Percentiles rank a stretch among this genome's conserved stretches.
These are phyloP conservation scores for Arthrocladium fulminans DNA, from an alignment of 2,329 filamentous ascomycete genomes.

Conservation along the genomic window DNA sequence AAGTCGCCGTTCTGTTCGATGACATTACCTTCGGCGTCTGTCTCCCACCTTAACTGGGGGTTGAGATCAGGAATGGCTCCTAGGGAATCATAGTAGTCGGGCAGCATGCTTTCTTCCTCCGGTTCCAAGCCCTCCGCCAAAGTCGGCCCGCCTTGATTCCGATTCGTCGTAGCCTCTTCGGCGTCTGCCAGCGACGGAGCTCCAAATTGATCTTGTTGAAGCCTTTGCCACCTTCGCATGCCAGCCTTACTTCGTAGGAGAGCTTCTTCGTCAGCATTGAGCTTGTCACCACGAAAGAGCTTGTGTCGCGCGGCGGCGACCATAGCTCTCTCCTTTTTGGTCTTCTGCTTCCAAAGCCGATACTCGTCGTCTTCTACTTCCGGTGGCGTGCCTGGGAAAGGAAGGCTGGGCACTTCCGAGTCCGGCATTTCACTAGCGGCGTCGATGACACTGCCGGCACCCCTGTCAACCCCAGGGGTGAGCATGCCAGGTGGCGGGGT, in stretches of 20 bases:
- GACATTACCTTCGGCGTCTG: slow-evolving; percentile 80
- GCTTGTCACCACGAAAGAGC: slow-evolving; percentile 73
- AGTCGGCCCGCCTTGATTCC: slow-evolving; percentile 52
- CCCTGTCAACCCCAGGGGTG: slow-evolving; percentile 63
- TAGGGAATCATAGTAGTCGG: slow-evolving; percentile 88
- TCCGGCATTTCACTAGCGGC: slow-evolving; percentile 65
- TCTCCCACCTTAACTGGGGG: slow-evolving; percentile 71
- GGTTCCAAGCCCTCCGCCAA: slow-evolving; percentile 92
- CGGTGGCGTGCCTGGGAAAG: slow-evolving; percentile 52
- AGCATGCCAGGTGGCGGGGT: slow-evolving; percentile 72
- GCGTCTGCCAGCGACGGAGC: slow-evolving; percentile 33
- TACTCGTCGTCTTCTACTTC: slow-evolving; percentile 85
- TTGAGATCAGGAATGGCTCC: slow-evolving; percentile 78
- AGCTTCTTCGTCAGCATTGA: slow-evolving; percentile 82
- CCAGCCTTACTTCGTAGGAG: slow-evolving; percentile 73
- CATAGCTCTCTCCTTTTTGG: slow-evolving; percentile 85
- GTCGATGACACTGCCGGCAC: slow-evolving; percentile 46
- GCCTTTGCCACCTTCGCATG: slow-evolving; percentile 80
- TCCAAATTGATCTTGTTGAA: slow-evolving; percentile 54
- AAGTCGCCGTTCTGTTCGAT: slow-evolving; percentile 82
- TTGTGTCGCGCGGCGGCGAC: slow-evolving; percentile 78
- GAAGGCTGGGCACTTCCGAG: slow-evolving; percentile 71
- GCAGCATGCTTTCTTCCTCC: slow-evolving; percentile 72
- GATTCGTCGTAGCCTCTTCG: slow-evolving; percentile 36
- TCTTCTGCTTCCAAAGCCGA: slow-evolving; percentile 98